These are phyloP conservation scores for Populus ilicifolia DNA, from an alignment of 345 rosid species.

Conservation along the genomic window DNA sequence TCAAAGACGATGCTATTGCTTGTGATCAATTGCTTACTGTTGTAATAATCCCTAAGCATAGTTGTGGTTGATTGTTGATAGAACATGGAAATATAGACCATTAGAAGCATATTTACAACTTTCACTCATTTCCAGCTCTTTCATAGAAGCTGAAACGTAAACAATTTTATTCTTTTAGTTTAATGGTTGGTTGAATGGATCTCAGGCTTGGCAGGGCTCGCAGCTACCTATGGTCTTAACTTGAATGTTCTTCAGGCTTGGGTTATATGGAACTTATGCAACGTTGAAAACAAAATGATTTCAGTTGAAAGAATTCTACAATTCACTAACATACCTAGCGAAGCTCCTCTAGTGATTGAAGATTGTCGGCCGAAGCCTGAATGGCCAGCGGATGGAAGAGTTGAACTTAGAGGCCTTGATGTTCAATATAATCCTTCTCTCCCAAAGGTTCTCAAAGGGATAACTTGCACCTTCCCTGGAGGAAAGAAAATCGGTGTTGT, in stretches of 20 bases:
- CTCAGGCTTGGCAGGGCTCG: conserved; percentile 64
- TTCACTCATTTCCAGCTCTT: not conserved
- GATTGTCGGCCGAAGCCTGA: conserved; percentile 34
- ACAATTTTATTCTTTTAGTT: not conserved
- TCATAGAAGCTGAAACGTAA: not conserved
- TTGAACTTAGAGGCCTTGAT: conserved; percentile 47
- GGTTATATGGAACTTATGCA: conserved; percentile 75
- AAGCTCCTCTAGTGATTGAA: conserved; percentile 50
- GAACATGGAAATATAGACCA: not conserved
- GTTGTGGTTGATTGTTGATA: not conserved
- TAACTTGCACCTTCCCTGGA: conserved; percentile 62
- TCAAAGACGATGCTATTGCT: not conserved
- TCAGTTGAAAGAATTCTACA: conserved; percentile 71
- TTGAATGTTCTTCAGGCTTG: conserved; percentile 72
- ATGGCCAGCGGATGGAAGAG: conserved; percentile 55
- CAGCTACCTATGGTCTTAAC: conserved; percentile 59
- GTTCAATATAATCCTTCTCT: conserved; percentile 50
- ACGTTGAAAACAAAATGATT: conserved; percentile 77
- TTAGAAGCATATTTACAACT: not conserved
- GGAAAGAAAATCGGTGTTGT: conserved; percentile 75
- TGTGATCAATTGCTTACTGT: not conserved
- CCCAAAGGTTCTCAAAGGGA: conserved; percentile 60
- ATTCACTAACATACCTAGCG: conserved; percentile 48
- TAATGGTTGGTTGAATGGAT: conserved; percentile 13
- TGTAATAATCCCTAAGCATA: not conserved